These are phyloP conservation scores for Eimeria sp. DNA, from an alignment of 169 alveolate species.

Conservation along the genomic window DNA sequence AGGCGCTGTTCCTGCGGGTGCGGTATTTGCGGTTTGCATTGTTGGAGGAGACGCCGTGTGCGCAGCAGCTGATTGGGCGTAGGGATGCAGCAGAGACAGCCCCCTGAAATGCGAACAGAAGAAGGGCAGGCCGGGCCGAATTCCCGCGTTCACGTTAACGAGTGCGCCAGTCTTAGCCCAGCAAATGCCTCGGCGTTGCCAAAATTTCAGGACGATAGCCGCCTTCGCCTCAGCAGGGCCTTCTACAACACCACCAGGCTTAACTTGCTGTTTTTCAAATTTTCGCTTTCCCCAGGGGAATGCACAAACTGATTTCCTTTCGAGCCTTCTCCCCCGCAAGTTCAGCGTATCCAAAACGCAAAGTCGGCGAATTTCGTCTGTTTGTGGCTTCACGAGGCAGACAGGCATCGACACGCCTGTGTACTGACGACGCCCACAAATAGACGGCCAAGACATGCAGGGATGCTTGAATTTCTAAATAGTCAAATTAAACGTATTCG, in stretches of 20 bases:
- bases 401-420: neutral
- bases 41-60: neutral
- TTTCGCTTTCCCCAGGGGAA: neutral
- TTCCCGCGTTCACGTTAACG: no score
- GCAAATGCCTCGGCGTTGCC: neutral
- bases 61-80: neutral
- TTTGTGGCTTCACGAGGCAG: neutral
- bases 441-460: no score
- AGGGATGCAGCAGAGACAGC: neutral
- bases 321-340: neutral
- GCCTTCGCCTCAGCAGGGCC: neutral
- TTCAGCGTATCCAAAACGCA: neutral
- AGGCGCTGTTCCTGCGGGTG: constrained; percentile 2
- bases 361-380: neutral
- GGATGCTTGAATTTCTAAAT: neutral
- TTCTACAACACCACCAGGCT: no score
- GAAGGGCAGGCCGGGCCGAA: neutral
- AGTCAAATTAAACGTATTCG: neutral
- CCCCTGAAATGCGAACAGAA: neutral
- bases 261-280: neutral
- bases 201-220: no score
- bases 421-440: neutral
- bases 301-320: neutral
- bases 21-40: neutral
- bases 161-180: neutral